These are phyloP conservation scores for Crithidia brevicula DNA, from an alignment of 208 protist species.

Conservation along the genomic window DNA sequence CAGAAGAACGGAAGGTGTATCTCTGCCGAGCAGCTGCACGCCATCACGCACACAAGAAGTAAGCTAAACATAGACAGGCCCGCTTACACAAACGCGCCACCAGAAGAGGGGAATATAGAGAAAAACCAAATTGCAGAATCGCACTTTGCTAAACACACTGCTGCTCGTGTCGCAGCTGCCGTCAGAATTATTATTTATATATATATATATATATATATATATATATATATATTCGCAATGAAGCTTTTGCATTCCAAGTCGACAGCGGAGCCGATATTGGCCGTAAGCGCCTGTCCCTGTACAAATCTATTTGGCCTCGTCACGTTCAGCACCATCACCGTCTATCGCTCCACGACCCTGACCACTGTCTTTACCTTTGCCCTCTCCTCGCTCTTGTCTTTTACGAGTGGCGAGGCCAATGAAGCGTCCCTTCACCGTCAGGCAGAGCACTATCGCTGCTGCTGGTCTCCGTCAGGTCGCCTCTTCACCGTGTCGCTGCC, in stretches of 20 bases:
- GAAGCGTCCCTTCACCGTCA: not conserved
- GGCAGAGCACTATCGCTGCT: constrained; percentile 20
- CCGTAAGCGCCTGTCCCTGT: constrained; percentile 73
- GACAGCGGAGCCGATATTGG: constrained; percentile 62
- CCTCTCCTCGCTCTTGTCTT: constrained; percentile 27
- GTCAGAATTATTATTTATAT: no score
- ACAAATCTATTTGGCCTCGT: constrained; percentile 84
- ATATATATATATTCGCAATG: constrained; percentile 34
- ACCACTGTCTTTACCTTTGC: constrained; percentile 64
- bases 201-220: not conserved
- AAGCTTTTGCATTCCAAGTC: constrained; percentile 78
- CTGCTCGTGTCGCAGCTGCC: no score
- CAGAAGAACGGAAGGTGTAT: no score
- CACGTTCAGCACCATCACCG: constrained; percentile 46
- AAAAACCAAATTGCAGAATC: no score
- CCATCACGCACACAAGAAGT: no score
- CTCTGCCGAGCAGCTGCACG: no score
- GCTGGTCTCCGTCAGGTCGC: constrained; percentile 78
- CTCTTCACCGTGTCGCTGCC: constrained; percentile 67
- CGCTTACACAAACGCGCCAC: no score
- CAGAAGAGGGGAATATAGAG: no score
- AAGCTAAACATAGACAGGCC: no score
- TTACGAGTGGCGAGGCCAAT: not conserved
- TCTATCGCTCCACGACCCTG: constrained; percentile 84
- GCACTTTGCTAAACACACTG: no score